Evolutionary conservation across 1,139 yeast genomes (phyloP).

Genomic region (Yamadazyma diddensiae): DNA sequence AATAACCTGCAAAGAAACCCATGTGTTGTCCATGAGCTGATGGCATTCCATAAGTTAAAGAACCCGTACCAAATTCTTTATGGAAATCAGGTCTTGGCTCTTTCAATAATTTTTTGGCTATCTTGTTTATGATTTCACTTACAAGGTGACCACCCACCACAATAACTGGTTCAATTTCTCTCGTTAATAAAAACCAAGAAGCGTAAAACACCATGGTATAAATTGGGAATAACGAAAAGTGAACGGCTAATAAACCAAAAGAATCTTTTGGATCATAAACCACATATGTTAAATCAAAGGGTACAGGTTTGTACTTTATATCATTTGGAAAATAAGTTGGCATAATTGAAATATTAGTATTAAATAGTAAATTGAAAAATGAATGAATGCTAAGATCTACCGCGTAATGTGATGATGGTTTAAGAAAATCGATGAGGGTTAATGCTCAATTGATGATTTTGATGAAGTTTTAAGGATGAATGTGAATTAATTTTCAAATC

Average conservation of each 20-base stretch:
- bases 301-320: conserved; percentile 36
- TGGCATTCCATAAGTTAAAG: conserved; percentile 89
- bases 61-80: conserved; percentile 46
- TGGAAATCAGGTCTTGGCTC: conserved; percentile 76
- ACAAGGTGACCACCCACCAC: conserved; percentile 83
- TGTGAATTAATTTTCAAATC: not conserved
- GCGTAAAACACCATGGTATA: conserved; percentile 75
- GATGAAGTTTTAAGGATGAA: conserved; percentile 1
- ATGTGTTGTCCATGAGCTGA: conserved; percentile 95
- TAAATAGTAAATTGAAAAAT: too few species aligned
- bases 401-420: too few species aligned
- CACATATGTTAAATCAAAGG: conserved; percentile 73
- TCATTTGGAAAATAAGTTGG: conserved; percentile 20
- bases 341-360: too few species aligned
- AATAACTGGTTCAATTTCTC: conserved; percentile 84
- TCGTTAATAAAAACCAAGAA: conserved; percentile 75
- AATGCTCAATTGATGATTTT: too few species aligned
- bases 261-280: conserved; percentile 69
- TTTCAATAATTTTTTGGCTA: conserved; percentile 59
- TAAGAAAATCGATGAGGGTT: not conserved
- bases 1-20: conserved; percentile 77
- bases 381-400: too few species aligned
- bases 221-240: conserved; percentile 81
- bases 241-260: conserved; percentile 62
- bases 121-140: conserved; percentile 70